phyloP scores from a whole-genome alignment of 768 basidiomycete species.

The Hericium erinaceus region DNA sequence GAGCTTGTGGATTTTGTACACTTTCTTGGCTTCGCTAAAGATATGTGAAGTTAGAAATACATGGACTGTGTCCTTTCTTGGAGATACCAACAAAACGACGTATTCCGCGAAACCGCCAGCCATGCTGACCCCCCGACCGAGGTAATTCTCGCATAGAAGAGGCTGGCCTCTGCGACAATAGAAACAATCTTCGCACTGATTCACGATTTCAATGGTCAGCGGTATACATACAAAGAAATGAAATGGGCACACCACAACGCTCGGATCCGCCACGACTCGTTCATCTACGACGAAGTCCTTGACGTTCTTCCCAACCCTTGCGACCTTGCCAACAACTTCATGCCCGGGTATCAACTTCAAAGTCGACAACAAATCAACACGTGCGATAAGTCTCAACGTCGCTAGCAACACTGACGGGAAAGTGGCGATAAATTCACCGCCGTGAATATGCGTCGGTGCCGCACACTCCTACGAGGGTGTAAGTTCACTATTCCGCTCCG shows the following conservation, averaged over 20 bases:
- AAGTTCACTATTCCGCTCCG: not conserved
- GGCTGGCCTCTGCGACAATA: constrained; percentile 81
- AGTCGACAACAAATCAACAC: not conserved
- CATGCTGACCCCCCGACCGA: constrained; percentile 66
- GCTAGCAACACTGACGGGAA: constrained; percentile 39
- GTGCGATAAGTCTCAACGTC: not conserved
- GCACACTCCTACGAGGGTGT: constrained; percentile 40
- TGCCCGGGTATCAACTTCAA: constrained; percentile 65
- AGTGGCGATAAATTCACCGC: constrained; percentile 59
- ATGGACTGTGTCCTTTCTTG: not conserved
- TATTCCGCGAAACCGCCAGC: constrained; percentile 90
- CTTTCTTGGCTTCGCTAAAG: constrained; percentile 35
- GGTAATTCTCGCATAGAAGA: constrained; percentile 82
- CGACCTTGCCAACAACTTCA: constrained; percentile 64
- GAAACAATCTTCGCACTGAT: constrained; percentile 75
- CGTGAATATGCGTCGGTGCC: constrained; percentile 61
- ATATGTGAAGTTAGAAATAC: constrained; percentile 34
- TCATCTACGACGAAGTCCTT: constrained; percentile 70
- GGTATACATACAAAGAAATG: constrained; percentile 2
- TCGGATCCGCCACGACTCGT: constrained; percentile 77
- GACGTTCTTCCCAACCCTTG: constrained; percentile 73
- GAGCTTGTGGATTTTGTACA: constrained; percentile 78
- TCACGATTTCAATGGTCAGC: not conserved
- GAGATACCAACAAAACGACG: constrained; percentile 57
- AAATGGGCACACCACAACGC: constrained; percentile 44